These are phyloP conservation scores for Tolypocladium cylindrosporum DNA, from an alignment of 2,329 filamentous ascomycete genomes.

Conservation along the genomic window DNA sequence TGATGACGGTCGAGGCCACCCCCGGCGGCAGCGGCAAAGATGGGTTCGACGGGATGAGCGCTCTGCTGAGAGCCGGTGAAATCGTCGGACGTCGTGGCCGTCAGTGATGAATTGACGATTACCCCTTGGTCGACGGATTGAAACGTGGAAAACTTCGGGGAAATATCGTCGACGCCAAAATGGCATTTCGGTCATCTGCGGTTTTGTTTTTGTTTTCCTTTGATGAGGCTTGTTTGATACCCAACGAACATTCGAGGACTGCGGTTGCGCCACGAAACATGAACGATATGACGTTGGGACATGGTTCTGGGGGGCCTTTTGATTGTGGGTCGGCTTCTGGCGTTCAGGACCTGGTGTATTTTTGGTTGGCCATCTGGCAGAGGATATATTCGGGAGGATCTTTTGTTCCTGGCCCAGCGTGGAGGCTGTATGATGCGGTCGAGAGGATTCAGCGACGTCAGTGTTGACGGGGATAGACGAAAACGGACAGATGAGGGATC, in stretches of 20 bases:
- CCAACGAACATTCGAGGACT: slow-evolving; percentile 1
- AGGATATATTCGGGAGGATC: not conserved
- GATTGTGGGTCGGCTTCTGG: not conserved
- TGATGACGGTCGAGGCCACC: slow-evolving; percentile 14
- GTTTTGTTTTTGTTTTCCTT: slow-evolving; percentile 3
- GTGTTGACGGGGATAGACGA: not conserved
- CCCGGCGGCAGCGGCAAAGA: slow-evolving; percentile 11
- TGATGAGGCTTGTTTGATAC: slow-evolving; percentile 1
- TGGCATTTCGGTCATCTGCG: not conserved
- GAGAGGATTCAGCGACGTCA: not conserved
- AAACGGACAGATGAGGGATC: not conserved
- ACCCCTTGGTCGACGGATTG: too few species aligned
- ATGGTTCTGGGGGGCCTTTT: not conserved
- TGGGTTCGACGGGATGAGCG: slow-evolving; percentile 47
- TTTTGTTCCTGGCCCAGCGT: not conserved
- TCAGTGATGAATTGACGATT: not conserved
- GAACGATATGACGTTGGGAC: not conserved
- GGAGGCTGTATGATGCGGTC: not conserved
- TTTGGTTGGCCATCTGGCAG: not conserved
- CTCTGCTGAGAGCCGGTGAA: slow-evolving; percentile 47
- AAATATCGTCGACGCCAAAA: not conserved
- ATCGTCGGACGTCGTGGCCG: slow-evolving; percentile 39
- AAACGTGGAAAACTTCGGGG: not conserved
- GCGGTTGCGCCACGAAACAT: not conserved
- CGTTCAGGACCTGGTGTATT: not conserved